Base-by-base conservation (phyloP, 805 yeast species). In the Debaryomyces castellii region DNA sequence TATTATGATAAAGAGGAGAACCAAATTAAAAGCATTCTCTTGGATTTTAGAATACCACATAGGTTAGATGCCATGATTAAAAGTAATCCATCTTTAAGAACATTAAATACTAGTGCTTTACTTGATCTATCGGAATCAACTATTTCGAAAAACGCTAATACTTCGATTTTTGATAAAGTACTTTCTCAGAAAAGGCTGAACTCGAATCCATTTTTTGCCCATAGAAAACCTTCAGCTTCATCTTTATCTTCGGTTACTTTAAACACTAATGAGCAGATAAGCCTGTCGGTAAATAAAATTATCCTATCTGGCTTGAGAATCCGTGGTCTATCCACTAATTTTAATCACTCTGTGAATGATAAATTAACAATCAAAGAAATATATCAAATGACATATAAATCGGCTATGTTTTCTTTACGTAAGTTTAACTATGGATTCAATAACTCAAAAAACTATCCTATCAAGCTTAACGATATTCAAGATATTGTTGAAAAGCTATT, bases 281-380 rank as follows among this genome's bases (percentile, higher is more conserved):
- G 63, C 40, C 66, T 56, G 46, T 65, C 67, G 11, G 53, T 71
- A 21, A 62, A 57, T 44, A 65, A 67, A 47, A 51, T 70, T 8
- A 62, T 71, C 12, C 55, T 66, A n/a, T 68, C 75, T 14, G 77
- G 76, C 7, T 55, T 73, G 17, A 58, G 77, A 43, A 61, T 73
- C 11, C 59, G 77, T 34, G 77, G 76, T 5, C 53, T 71, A 27
- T 57, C 67, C 12, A 53, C 60, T 3, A 49, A 54, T 43, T 46
- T 50, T 22, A 48, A 41, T 39, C 46, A 53, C 16, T 49, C 62
- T 10, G 41, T 51, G 7, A 69, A 68, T 46, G 73, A 71, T 33
- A 65, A 60, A 41, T 45, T 71, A 14, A 62, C 67, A 27, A 60
- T 69, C 16, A 66, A 68, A 40, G 77, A 72, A 46, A 62, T 70